phyloP scores from a whole-genome alignment of 805 yeast genomes.

The Metschnikowia rubicola region DNA sequence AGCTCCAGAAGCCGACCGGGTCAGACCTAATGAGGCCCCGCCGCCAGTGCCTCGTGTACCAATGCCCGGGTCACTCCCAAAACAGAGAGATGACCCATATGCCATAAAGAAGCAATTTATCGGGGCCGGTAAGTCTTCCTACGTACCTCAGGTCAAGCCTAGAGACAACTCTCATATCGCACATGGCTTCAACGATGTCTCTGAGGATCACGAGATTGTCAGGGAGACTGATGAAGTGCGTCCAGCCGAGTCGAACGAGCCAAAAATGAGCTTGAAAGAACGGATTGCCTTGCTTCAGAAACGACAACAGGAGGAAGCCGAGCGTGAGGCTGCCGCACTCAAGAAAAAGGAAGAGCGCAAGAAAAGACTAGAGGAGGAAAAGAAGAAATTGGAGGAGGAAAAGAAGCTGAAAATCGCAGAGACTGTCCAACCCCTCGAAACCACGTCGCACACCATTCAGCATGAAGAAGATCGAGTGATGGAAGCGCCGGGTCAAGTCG shows the following conservation, averaged over 20 bases:
- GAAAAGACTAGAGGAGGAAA: conserved; percentile 26
- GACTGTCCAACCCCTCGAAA: no score
- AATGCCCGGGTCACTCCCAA: conserved; percentile 25
- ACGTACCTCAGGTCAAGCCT: conserved; percentile 48
- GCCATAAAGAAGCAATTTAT: conserved; percentile 51
- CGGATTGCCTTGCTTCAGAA: conserved; percentile 81
- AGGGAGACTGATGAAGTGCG: conserved; percentile 8
- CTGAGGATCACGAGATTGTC: conserved; percentile 18
- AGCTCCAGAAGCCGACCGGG: no score
- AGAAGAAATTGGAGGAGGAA: neutral
- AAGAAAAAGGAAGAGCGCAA: conserved; percentile 51
- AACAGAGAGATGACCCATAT: conserved; percentile 42
- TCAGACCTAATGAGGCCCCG: neutral
- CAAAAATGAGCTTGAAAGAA: conserved; percentile 80
- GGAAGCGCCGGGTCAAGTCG: neutral
- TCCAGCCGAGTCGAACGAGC: conserved; percentile 48
- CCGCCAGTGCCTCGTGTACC: conserved; percentile 11
- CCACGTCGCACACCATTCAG: no score
- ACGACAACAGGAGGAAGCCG: conserved; percentile 77
- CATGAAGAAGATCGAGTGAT: no score
- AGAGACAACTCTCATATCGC: conserved; percentile 35
- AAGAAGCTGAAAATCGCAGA: no score
- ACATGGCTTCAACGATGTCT: conserved; percentile 27
- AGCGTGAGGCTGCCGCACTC: conserved; percentile 58
- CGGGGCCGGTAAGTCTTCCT: conserved; percentile 57